Percentiles rank a stretch among this genome's conserved stretches.
These are phyloP conservation scores for Globisporangium carolinianum DNA, from an alignment of 352 stramenopile genomes.

Conservation along the genomic window DNA sequence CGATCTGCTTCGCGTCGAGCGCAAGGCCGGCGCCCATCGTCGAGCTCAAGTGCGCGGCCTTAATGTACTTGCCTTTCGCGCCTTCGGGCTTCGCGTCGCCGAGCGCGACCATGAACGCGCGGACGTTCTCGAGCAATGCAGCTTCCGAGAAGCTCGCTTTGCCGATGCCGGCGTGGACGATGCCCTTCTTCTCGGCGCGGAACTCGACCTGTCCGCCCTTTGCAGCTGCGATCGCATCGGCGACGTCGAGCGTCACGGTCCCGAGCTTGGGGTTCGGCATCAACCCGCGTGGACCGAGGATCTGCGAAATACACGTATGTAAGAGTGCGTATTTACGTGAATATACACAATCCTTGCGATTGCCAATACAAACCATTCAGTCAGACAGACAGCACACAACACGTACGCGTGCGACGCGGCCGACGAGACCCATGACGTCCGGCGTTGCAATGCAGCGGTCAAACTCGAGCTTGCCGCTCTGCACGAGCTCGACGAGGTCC, in stretches of 20 bases:
- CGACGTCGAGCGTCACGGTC: constrained; percentile 91
- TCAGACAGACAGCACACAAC: not conserved
- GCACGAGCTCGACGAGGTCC: constrained; percentile 85
- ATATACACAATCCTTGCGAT: too few relatives aligned
- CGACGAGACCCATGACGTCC: constrained; percentile 91
- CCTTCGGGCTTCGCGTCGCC: constrained; percentile 88
- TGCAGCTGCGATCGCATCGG: constrained; percentile 70
- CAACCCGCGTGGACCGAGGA: constrained; percentile 93
- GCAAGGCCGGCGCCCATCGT: constrained; percentile 77
- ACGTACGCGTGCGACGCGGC: constrained; percentile 82
- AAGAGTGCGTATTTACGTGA: too few relatives aligned
- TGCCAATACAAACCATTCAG: too few relatives aligned
- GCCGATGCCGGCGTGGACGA: constrained; percentile 84
- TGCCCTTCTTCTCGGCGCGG: constrained; percentile 87
- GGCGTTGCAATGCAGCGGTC: constrained; percentile 90
- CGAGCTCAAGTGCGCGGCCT: constrained; percentile 79
- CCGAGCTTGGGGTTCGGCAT: constrained; percentile 98
- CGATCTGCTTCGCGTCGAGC: constrained; percentile 81
- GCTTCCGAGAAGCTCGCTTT: constrained; percentile 88
- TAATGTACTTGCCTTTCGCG: constrained; percentile 93
- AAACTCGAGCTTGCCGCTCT: constrained; percentile 88
- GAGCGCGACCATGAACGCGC: constrained; percentile 89
- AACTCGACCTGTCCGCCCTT: constrained; percentile 85
- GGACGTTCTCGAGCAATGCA: constrained; percentile 89
- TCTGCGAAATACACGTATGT: constrained; percentile 10